phyloP scores from a whole-genome alignment of 352 stramenopile species.

The Globisporangium canariense region DNA sequence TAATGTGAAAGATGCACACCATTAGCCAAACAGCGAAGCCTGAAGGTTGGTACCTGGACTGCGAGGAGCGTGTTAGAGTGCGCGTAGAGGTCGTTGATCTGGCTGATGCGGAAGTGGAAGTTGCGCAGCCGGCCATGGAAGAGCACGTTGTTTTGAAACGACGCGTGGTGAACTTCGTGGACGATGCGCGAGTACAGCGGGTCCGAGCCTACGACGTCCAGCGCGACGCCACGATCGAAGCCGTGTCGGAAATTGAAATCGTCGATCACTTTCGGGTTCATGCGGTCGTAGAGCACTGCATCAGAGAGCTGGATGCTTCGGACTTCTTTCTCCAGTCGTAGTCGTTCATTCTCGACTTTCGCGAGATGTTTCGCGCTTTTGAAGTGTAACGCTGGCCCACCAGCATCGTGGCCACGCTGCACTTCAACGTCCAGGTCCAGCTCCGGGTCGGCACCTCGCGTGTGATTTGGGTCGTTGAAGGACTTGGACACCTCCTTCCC shows the following conservation, averaged over 20 bases:
- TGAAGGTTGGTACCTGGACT: constrained; percentile 36
- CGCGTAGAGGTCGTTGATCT: constrained; percentile 41
- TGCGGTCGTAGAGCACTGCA: constrained; percentile 52
- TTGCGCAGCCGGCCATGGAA: constrained; percentile 68
- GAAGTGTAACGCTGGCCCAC: constrained; percentile 37
- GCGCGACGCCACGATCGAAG: constrained; percentile 36
- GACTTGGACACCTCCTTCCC: constrained; percentile 64
- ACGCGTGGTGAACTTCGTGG: constrained; percentile 48
- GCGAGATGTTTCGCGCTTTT: constrained; percentile 33
- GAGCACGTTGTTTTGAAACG: constrained; percentile 60
- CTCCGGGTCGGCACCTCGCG: constrained; percentile 36
- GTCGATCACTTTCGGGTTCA: constrained; percentile 60
- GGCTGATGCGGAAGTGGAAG: constrained; percentile 59
- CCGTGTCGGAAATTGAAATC: constrained; percentile 69
- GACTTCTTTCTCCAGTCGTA: constrained; percentile 71
- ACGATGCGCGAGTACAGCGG: constrained; percentile 45
- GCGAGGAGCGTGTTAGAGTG: constrained; percentile 38
- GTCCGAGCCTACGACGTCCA: constrained; percentile 30
- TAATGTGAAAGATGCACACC: background rate
- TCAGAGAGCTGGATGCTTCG: constrained; percentile 50
- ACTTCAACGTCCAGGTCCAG: constrained; percentile 50
- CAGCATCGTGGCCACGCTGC: constrained; percentile 46
- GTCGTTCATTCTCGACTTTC: constrained; percentile 50
- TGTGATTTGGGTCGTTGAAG: constrained; percentile 49
- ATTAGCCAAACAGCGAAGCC: background rate